Evolutionary conservation across 1,284 basidiomycete genomes (phyloP), one percentile per base, ranked within the genome.

Genomic region (Apiotrichum gamsii): DNA sequence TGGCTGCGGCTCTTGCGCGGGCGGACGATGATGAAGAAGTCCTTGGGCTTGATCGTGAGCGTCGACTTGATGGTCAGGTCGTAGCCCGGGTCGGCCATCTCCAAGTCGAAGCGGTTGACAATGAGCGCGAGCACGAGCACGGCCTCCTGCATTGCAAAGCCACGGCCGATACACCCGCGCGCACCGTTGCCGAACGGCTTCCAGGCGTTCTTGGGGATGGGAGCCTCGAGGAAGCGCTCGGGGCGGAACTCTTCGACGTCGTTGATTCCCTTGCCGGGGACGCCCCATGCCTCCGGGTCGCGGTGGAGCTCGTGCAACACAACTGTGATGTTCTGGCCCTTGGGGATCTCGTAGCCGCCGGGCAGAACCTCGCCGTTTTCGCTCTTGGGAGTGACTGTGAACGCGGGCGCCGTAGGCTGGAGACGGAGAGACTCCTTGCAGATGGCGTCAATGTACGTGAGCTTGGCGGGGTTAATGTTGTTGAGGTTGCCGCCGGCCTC

Each of bases 111-210:
- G 41, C 71, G 71, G 52, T 76, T 74, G 39, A 77, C 61, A 19
- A 78, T 62, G 21, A 54, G 49, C 6, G 73, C 73, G 23, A 78
- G 56, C 9, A 73, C 73, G 19, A 78, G 69, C 29, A 62, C 48
- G 4, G 76, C 72, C 60, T 79, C 77, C 55, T 79, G 78, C 73
- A 74, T 74, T 0, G 77, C 76, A 36, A 78, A 76, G 0, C 75
- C 70, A 5, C 77, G 68, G 9, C 76, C 64, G 35, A 65, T 67
- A 39, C 63, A 67, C 8, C 57, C 64, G 36, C 64, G 46, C n/a
- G 54, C 49, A 19, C 63, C 64, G 43, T 60, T 65, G 15, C 62
- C 64, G 48, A 52, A 43, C 34, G 51, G 48, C 18, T 20, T 76
- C 76, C 8, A 77, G 55, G 33, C 65, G 63, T 59, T 76, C 13